Conservation (phyloP, 2,329 filamentous ascomycete species). For the Fusarium decemcellulare region DNA sequence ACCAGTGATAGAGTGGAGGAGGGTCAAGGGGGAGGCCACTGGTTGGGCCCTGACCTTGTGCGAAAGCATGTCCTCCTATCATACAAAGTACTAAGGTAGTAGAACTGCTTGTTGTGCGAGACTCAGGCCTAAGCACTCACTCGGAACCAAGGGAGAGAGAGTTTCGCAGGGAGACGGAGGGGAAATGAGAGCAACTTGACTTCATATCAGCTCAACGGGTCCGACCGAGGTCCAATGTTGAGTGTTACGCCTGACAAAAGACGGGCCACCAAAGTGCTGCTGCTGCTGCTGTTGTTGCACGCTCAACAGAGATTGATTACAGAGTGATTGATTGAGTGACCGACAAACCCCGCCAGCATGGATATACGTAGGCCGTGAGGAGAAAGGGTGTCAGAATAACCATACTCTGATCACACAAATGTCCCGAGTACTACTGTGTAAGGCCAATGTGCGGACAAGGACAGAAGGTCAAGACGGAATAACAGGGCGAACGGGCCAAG, state of each 20-base stretch:
- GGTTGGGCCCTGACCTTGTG: slow-evolving; percentile 32
- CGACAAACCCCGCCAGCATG: slow-evolving; percentile 42
- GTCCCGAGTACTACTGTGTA: slow-evolving; percentile 3
- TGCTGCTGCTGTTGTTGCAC: slow-evolving; percentile 10
- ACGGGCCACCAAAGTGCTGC: background rate
- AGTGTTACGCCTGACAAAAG: slow-evolving; percentile 9
- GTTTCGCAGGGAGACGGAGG: slow-evolving; percentile 27
- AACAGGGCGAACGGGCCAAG: slow-evolving; percentile 42
- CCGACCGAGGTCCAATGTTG: slow-evolving; percentile 24
- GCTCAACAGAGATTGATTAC: slow-evolving; percentile 26
- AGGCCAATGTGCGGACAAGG: slow-evolving; percentile 3
- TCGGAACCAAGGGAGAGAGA: slow-evolving; percentile 31
- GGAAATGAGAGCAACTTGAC: slow-evolving; percentile 35
- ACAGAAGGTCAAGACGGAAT: slow-evolving; percentile 19
- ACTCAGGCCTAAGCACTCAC: slow-evolving; percentile 13
- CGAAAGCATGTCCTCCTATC: slow-evolving; percentile 25
- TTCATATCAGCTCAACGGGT: slow-evolving; percentile 27
- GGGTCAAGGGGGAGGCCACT: slow-evolving; percentile 41
- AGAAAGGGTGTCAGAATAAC: slow-evolving; percentile 12
- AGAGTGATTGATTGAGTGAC: slow-evolving; percentile 27
- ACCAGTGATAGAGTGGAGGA: slow-evolving; percentile 37
- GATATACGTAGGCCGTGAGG: slow-evolving; percentile 34
- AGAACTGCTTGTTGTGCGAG: slow-evolving; percentile 16
- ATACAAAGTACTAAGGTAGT: background rate
- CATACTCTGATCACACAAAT: background rate